Base-by-base conservation (phyloP, 2,329 filamentous ascomycete species). In the Aspergillus sp. region DNA sequence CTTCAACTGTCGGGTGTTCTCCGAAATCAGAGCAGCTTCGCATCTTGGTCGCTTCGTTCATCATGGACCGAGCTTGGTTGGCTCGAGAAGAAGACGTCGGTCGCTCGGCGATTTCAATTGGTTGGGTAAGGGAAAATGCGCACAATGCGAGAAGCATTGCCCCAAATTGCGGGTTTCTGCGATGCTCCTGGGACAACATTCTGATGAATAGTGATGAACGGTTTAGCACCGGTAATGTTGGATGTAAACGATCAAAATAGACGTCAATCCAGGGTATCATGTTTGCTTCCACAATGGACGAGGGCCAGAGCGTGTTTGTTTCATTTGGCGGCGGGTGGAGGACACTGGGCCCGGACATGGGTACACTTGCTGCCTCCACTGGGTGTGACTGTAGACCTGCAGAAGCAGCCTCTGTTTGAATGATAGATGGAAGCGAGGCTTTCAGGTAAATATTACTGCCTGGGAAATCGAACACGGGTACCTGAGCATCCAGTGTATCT, bases 91-190 rank as follows among this genome's bases (percentile, higher is more conserved):
- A 72, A 6, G 72, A 71, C 1, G 73, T 74, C 2, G 63, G 71
- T 39, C 74, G 70, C 60, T 80, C 78, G 42, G 77, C 75, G 8
- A 79, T 78, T 41, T 79, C 77, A 23, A 80, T 77, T 0, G 77
- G 78, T 61, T 80, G 78, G 1, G 77, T 80, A 49, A 80, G 71
- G 2, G 78, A 75, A 51, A 80, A 80, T 10, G 78, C 77, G 54
- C 77, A 78, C 17, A 80, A 57, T 2, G 76, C 73, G 21, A 80
- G 62, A 4, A 79, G 60, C 78, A 80, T 80, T 2, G 78, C 72
- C 11, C 77, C 78, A 38, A 78, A 79, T 50, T 80, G 77, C 0
- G 75, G 69, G 39, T 79, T 77, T 41, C 68, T 73, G 38, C 77
- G 77, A 62, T 80, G 78, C 48, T 78, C 77, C n/a, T 75, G 77